Base-by-base conservation (phyloP, 805 yeast species). In the Candida caryicola region DNA sequence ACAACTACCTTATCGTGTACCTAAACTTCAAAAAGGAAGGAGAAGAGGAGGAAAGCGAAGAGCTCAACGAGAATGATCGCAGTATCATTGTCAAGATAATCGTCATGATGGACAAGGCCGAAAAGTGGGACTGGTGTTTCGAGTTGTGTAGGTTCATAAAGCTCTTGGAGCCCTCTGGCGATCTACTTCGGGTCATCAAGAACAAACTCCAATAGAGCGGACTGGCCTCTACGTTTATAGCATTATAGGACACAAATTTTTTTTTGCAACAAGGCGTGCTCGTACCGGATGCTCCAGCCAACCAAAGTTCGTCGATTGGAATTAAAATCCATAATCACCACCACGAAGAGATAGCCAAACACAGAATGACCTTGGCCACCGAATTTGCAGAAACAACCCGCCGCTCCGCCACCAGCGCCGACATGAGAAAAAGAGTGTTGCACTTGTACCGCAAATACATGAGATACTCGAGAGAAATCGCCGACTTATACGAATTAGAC, bases 331-430 rank as follows among this genome's bases (percentile, higher is more conserved):
- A 28, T 19, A 29, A 34, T 13, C 16, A 33, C 31, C 29, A 33
- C 36, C 35, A 38, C 27, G 12, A 13, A 23, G 17, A 30, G 13
- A n/a, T 26, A 33, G 29, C 18, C 13, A 29, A 33, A 14, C 27
- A 36, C 33, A 33, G 16, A 31, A 69, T 69, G 75, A 85, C 90
- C 16, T 65, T 77, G 33, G 81, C 95, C 18, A 86, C 95, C 8
- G 88, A 86, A 44, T 84, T 84, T 64, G 95, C 95, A 12, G 86
- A 82, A 63, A 76, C 91, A 29, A 81, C 93, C 18, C 80, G 78
- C 57, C 77, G 81, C 53, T 74, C 86, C 40, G 73, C 75, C 44
- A 67, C 79, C 33, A 69, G 73, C 33, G 69, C 74, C 1, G 90
- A 84, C 40, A 72, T 86, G 69, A 69, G 81, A 49, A 55, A 57